These are phyloP conservation scores for Dissophora globulifera DNA, from an alignment of 192 early-diverging fungal species.

Conservation along the genomic window DNA sequence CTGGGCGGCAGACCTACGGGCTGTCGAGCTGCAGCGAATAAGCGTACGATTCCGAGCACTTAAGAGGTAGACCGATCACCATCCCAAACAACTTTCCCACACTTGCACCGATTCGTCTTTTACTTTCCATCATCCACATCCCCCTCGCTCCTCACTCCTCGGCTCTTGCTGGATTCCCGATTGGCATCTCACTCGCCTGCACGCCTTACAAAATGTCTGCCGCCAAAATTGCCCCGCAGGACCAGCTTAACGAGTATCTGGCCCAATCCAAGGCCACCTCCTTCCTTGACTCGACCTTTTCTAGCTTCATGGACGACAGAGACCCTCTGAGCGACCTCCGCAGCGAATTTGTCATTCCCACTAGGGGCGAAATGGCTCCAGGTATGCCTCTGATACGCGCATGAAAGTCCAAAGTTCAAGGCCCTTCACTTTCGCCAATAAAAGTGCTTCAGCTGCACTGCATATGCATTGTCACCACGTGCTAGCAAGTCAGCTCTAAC, in stretches of 20 bases:
- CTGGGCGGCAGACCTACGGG: too few relatives aligned
- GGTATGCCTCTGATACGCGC: not conserved
- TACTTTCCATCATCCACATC: not conserved
- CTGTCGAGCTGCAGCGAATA: too few relatives aligned
- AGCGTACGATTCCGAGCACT: not conserved
- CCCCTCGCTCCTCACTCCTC: not conserved
- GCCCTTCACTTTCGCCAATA: not conserved
- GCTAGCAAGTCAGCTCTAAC: too few relatives aligned
- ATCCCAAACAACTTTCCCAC: conserved; percentile 2
- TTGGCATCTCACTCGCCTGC: not conserved
- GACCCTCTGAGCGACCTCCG: conserved; percentile 71
- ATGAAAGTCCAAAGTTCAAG: not conserved
- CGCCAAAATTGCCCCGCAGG: conserved; percentile 27
- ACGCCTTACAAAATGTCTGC: not conserved
- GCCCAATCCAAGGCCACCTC: conserved; percentile 20
- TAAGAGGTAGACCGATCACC: conserved; percentile 16
- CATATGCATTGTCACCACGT: too few relatives aligned
- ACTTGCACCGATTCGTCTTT: not conserved
- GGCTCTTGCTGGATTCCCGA: too few relatives aligned
- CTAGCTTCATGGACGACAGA: conserved; percentile 65
- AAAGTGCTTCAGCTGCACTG: too few relatives aligned
- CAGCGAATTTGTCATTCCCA: conserved; percentile 79
- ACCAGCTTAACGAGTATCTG: conserved; percentile 28
- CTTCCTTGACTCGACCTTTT: conserved; percentile 59
- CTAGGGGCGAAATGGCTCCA: conserved; percentile 55